These are phyloP conservation scores for Xylariaceae sp. DNA, from an alignment of 2,329 filamentous ascomycete genomes.

Conservation along the genomic window DNA sequence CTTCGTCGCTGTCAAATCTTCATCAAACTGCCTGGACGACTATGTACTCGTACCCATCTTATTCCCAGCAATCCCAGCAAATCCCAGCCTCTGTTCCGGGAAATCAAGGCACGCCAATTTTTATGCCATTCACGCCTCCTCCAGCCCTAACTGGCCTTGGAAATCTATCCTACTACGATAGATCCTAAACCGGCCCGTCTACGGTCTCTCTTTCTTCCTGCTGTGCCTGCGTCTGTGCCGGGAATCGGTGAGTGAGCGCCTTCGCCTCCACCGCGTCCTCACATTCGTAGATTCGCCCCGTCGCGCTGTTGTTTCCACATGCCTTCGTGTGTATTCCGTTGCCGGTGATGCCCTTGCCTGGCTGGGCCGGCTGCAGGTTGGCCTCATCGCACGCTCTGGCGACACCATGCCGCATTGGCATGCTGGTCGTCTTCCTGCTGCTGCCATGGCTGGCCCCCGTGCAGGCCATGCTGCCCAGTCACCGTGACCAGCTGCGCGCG, in stretches of 20 bases:
- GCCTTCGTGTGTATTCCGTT: conserved; percentile 31
- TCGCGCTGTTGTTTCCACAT: conserved; percentile 27
- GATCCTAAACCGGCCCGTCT: not conserved
- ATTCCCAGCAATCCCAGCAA: not conserved
- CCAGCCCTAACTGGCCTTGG: not conserved
- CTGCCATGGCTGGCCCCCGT: conserved; percentile 37
- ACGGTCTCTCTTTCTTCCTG: not conserved
- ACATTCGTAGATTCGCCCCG: conserved; percentile 8
- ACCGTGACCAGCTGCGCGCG: conserved; percentile 50
- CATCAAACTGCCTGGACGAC: not conserved
- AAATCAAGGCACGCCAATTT: not conserved
- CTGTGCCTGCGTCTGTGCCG: conserved; percentile 1
- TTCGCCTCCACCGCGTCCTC: conserved; percentile 8
- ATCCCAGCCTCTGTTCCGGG: not conserved
- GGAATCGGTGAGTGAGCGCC: conserved; percentile 8
- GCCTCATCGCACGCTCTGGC: conserved; percentile 21
- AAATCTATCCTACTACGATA: not conserved
- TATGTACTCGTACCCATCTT: not conserved
- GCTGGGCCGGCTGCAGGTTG: conserved; percentile 33
- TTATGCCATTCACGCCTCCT: not conserved
- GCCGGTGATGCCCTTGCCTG: conserved; percentile 39
- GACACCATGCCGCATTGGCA: conserved; percentile 16
- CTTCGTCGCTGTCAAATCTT: not conserved
- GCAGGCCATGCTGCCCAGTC: conserved; percentile 50
- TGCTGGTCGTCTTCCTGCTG: conserved; percentile 30